A percentile compares a stretch with the other conserved stretches of the same genome.
Conservation (phyloP, 2,329 filamentous ascomycete genomes). For the Colletotrichum scovillei region DNA sequence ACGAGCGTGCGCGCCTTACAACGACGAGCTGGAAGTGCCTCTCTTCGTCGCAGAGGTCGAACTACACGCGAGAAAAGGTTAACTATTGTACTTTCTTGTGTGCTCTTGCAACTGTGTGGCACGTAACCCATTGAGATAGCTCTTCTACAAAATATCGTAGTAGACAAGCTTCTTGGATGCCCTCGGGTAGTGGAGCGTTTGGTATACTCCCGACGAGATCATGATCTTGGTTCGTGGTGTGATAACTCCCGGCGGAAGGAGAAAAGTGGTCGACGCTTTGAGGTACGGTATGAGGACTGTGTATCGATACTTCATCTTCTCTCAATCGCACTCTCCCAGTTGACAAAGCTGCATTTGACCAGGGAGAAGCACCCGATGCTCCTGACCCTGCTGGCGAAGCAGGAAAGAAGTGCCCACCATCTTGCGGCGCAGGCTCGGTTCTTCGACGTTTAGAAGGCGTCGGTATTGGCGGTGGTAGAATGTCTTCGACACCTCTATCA, state of each 20-base stretch:
- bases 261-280: constrained; percentile 18
- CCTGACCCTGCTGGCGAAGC: constrained; percentile 17
- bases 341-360: constrained; percentile 3
- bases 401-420: constrained; percentile 13
- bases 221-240: neutral
- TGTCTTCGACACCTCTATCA: neutral
- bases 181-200: constrained; percentile 21
- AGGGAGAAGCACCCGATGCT: neutral
- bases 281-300: constrained; percentile 28
- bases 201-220: neutral
- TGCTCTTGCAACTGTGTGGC: no score
- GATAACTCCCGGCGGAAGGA: constrained; percentile 8
- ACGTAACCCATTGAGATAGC: constrained; percentile 51
- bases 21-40: constrained; percentile 53
- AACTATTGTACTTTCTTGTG: neutral
- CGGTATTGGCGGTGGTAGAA: constrained; percentile 3
- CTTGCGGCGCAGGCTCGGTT: neutral
- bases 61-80: constrained; percentile 40
- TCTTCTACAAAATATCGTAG: constrained; percentile 53
- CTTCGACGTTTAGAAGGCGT: constrained; percentile 17
- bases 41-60: constrained; percentile 53
- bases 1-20: constrained; percentile 46
- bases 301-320: neutral
- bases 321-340: neutral
- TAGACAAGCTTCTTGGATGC: constrained; percentile 50